phyloP scores from a whole-genome alignment of 495 filamentous ascomycete species.

The Elasticomyces elasticus region DNA sequence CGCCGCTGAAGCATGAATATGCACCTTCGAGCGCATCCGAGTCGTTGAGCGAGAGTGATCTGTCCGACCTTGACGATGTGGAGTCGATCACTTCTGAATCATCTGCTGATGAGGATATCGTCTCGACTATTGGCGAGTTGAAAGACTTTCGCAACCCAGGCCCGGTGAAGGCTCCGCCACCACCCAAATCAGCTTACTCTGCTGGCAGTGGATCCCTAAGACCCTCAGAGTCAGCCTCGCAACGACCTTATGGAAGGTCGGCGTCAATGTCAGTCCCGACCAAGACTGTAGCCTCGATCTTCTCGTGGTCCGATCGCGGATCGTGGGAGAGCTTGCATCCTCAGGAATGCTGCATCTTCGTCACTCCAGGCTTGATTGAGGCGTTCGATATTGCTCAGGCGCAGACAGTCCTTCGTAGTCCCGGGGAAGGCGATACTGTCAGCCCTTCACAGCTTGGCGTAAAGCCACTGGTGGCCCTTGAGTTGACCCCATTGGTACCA shows the following conservation, averaged over 20 bases:
- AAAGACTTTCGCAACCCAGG: conserved; percentile 14
- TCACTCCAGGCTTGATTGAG: conserved; percentile 79
- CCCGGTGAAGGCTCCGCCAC: background rate
- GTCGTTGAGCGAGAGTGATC: conserved; percentile 38
- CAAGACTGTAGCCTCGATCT: conserved; percentile 67
- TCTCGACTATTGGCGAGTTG: conserved; percentile 26
- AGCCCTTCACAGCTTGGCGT: conserved; percentile 28
- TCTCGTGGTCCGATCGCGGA: conserved; percentile 73
- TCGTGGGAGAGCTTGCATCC: conserved; percentile 70
- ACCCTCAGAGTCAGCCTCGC: conserved; percentile 68
- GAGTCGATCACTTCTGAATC: conserved; percentile 35
- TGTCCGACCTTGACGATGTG: conserved; percentile 24
- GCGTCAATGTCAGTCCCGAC: conserved; percentile 41
- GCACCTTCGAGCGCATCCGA: conserved; percentile 74
- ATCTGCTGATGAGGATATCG: conserved; percentile 48
- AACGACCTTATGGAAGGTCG: conserved; percentile 50
- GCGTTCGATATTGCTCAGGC: conserved; percentile 56
- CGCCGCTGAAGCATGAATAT: conserved; percentile 95
- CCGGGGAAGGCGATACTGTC: conserved; percentile 26
- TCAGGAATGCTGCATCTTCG: conserved; percentile 65
- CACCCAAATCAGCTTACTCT: conserved; percentile 13
- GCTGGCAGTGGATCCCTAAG: conserved; percentile 43
- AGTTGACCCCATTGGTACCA: conserved; percentile 80
- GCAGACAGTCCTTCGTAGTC: conserved; percentile 33
- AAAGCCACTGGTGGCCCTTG: conserved; percentile 60